Conservation (phyloP, 371 early-diverging fungal genomes). For the Rhizopus stolonifer region DNA sequence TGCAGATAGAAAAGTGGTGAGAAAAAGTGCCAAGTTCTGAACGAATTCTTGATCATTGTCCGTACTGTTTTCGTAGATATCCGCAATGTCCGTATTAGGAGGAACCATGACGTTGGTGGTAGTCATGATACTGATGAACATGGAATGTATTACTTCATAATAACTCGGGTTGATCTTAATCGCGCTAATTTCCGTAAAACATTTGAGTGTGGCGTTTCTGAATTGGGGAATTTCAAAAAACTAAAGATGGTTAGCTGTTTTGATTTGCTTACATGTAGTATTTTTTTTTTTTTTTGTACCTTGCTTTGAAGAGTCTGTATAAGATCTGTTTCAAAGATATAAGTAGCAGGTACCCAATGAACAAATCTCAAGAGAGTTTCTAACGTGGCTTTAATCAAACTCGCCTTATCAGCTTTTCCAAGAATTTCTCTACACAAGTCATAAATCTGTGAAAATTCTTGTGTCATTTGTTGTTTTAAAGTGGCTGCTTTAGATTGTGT, state of each 20-base stretch:
- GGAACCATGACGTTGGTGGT: constrained; percentile 73
- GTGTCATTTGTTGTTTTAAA: constrained; percentile 92
- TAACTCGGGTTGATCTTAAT: constrained; percentile 76
- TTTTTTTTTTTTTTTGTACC: constrained; percentile 51
- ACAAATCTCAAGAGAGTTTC: constrained; percentile 93
- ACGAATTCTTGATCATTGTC: constrained; percentile 88
- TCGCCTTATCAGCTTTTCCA: constrained; percentile 85
- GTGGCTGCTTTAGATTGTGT: constrained; percentile 91
- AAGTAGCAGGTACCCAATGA: constrained; percentile 97
- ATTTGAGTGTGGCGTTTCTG: constrained; percentile 92
- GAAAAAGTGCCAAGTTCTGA: constrained; percentile 53
- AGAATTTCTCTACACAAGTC: constrained; percentile 95
- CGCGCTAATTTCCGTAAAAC: constrained; percentile 92
- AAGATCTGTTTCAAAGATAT: constrained; percentile 94
- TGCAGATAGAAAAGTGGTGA: constrained; percentile 79
- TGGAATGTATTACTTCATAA: constrained; percentile 75
- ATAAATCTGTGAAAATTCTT: constrained; percentile 96
- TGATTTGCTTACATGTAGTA: too few species aligned
- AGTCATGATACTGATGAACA: constrained; percentile 80
- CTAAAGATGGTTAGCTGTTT: constrained; percentile 30
- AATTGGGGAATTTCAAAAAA: constrained; percentile 84
- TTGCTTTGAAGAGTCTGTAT: constrained; percentile 83
- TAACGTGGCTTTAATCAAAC: constrained; percentile 89
- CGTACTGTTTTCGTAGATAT: constrained; percentile 78
- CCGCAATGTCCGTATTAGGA: constrained; percentile 51